Percentiles rank a stretch among this genome's conserved stretches.
These are phyloP conservation scores for Fusarium burgessii DNA, from an alignment of 2,329 filamentous ascomycete species.

Conservation along the genomic window DNA sequence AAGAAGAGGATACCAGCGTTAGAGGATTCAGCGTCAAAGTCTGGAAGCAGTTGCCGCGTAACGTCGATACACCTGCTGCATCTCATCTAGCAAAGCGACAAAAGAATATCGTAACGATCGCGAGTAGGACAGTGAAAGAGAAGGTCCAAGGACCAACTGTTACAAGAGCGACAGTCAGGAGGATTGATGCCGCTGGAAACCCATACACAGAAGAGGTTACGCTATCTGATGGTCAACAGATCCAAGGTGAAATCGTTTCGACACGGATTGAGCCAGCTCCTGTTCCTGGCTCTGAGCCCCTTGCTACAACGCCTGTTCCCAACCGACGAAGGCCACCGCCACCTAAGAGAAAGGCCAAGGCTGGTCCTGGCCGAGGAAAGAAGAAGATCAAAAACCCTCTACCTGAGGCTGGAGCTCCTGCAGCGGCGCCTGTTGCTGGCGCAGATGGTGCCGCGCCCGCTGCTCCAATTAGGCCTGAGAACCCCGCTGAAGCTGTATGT, in stretches of 20 bases:
- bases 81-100: slow-evolving; percentile 72
- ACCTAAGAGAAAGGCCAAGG: slow-evolving; percentile 84
- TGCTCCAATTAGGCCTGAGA: slow-evolving; percentile 55
- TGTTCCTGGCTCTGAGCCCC: slow-evolving; percentile 63
- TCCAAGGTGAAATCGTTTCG: slow-evolving; percentile 84
- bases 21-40: slow-evolving; percentile 67
- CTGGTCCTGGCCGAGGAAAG: slow-evolving; percentile 77
- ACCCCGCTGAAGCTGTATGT: slow-evolving; percentile 51
- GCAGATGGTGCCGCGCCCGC: slow-evolving; percentile 53
- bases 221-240: slow-evolving; percentile 79
- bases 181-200: slow-evolving; percentile 82
- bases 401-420: slow-evolving; percentile 51
- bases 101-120: slow-evolving; percentile 70
- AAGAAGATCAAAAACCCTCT: slow-evolving; percentile 77
- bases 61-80: slow-evolving; percentile 63
- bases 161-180: slow-evolving; percentile 83
- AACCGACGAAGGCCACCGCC: slow-evolving; percentile 75
- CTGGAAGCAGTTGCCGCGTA: slow-evolving; percentile 73
- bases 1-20: slow-evolving; percentile 69
- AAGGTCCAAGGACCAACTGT: slow-evolving; percentile 66
- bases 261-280: slow-evolving; percentile 65
- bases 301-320: slow-evolving; percentile 56
- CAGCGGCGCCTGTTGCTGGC: slow-evolving; percentile 52
- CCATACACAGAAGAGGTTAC: slow-evolving; percentile 87
- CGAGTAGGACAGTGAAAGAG: slow-evolving; percentile 63